Percentiles rank a stretch among this genome's conserved stretches.
Evolutionary conservation across 1,284 basidiomycete genomes (phyloP).

Genomic region (Trichosporon sp.): DNA sequence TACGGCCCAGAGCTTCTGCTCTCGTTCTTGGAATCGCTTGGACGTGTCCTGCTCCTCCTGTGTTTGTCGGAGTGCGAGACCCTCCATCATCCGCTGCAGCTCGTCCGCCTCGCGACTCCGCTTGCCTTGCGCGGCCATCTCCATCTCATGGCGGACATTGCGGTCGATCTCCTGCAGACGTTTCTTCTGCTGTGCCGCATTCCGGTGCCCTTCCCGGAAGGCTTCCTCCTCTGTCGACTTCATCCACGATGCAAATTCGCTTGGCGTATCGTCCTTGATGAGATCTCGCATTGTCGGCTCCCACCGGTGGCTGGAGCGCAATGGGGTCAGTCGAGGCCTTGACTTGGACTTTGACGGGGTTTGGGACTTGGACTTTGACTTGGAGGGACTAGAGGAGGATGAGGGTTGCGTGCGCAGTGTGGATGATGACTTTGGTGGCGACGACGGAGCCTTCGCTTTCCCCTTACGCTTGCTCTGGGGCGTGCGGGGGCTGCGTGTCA

Average conservation of each 20-base stretch:
- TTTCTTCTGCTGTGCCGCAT: conserved; percentile 18
- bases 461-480: conserved; percentile 14
- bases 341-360: neutral
- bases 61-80: conserved; percentile 40
- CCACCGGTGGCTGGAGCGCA: conserved; percentile 18
- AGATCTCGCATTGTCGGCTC: conserved; percentile 32
- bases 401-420: neutral
- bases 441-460: conserved; percentile 2
- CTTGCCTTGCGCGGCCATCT: conserved; percentile 25
- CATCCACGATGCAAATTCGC: conserved; percentile 41
- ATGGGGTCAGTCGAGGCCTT: neutral
- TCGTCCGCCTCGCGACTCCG: conserved; percentile 42
- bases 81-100: conserved; percentile 42
- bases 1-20: conserved; percentile 49
- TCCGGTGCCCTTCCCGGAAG: conserved; percentile 33
- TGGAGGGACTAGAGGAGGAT: conserved; percentile 7
- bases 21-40: conserved; percentile 41
- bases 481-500: neutral
- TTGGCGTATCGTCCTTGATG: conserved; percentile 35
- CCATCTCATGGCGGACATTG: conserved; percentile 30
- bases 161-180: conserved; percentile 23
- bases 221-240: conserved; percentile 44
- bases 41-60: conserved; percentile 43
- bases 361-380: neutral
- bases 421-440: conserved; percentile 15